A percentile compares a stretch with the other conserved stretches of the same genome.
Conservation (phyloP, 2,329 filamentous ascomycete genomes). For the Huntiella bhutanensis region DNA sequence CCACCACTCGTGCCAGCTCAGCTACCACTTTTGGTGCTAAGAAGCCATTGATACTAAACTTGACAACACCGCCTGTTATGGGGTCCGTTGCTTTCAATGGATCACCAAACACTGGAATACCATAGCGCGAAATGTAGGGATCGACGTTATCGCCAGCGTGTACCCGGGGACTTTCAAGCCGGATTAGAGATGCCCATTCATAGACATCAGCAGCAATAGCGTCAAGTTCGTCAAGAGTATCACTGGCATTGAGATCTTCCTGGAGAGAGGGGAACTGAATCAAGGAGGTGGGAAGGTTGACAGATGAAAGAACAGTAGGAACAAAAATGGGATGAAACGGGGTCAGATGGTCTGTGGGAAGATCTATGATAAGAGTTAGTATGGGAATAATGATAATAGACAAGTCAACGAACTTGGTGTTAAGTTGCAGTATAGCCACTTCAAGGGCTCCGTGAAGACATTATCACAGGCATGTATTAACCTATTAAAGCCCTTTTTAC, state of each 20-base stretch:
- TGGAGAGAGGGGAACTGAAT: constrained; percentile 12
- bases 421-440: constrained; percentile 64
- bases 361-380: constrained; percentile 3
- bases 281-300: constrained; percentile 31
- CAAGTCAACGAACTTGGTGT: neutral
- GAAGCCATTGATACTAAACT: constrained; percentile 41
- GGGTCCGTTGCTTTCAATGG: constrained; percentile 13
- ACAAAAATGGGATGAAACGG: constrained; percentile 13
- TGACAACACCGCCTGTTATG: constrained; percentile 20
- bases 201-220: constrained; percentile 39
- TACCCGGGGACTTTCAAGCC: constrained; percentile 46
- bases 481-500: constrained; percentile 67
- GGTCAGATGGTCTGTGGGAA: neutral
- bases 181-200: constrained; percentile 57
- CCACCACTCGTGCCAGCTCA: neutral
- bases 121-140: constrained; percentile 49
- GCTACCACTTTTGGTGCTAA: constrained; percentile 31
- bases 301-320: constrained; percentile 17
- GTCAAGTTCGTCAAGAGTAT: constrained; percentile 13
- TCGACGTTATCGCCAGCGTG: constrained; percentile 39
- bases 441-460: constrained; percentile 45
- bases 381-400: neutral
- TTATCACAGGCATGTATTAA: constrained; percentile 62
- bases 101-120: constrained; percentile 3
- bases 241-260: constrained; percentile 13